phyloP scores from a whole-genome alignment of 108 stramenopile genomes.

The Cyclostephanos tholiformis region DNA sequence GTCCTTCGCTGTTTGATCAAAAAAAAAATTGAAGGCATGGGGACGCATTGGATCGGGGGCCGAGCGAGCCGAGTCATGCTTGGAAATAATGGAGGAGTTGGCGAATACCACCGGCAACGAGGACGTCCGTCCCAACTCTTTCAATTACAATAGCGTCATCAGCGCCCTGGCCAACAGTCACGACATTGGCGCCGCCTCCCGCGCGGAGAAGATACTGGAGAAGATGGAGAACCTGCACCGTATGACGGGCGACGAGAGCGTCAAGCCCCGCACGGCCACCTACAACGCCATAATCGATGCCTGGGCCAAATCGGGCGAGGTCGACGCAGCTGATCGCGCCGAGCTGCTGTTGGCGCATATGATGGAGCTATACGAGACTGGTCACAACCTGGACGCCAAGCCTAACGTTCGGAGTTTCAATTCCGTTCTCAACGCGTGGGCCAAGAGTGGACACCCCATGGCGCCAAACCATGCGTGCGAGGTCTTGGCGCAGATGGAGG shows the following conservation, averaged over 20 bases:
- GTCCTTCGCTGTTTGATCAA: no score
- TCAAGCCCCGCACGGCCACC: slow-evolving; percentile 65
- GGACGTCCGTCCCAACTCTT: slow-evolving; percentile 64
- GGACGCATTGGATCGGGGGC: slow-evolving; percentile 16
- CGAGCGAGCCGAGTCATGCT: slow-evolving; percentile 34
- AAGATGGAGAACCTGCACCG: slow-evolving; percentile 63
- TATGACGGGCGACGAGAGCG: slow-evolving; percentile 50
- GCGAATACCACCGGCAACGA: slow-evolving; percentile 50
- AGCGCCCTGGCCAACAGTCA: slow-evolving; percentile 64
- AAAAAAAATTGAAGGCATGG: slow-evolving; percentile 17
- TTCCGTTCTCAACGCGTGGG: slow-evolving; percentile 61
- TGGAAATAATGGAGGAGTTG: slow-evolving; percentile 61
- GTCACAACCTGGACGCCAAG: slow-evolving; percentile 44
- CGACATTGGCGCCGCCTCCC: slow-evolving; percentile 53
- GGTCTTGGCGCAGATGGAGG: slow-evolving; percentile 59
- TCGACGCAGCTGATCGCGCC: slow-evolving; percentile 46
- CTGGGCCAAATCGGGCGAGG: slow-evolving; percentile 51
- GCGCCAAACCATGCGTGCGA: slow-evolving; percentile 60
- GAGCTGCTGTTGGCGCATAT: slow-evolving; percentile 58
- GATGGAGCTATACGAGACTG: slow-evolving; percentile 52
- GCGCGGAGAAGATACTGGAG: slow-evolving; percentile 66
- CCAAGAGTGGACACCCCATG: slow-evolving; percentile 58
- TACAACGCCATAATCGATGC: slow-evolving; percentile 58
- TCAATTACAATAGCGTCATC: slow-evolving; percentile 67
- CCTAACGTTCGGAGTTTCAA: slow-evolving; percentile 70